Evolutionary conservation across 352 stramenopile species (phyloP).

Genomic region (Globisporangium lucens): DNA sequence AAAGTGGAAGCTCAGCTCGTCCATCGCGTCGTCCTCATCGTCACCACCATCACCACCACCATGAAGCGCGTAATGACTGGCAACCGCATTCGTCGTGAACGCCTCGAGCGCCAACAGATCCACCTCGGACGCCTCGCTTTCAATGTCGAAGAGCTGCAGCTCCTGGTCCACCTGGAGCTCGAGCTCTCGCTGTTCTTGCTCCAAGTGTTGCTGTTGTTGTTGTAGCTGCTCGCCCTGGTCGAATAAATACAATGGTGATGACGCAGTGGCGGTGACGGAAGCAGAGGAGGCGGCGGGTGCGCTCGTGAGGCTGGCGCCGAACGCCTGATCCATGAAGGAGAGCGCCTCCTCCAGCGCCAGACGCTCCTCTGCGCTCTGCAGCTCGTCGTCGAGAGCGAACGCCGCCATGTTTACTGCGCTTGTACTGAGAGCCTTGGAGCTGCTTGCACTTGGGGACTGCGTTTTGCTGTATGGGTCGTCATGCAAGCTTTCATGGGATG

Average conservation of each 20-base stretch:
- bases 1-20: slow-evolving; percentile 4
- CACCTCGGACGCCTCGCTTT: neutral
- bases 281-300: neutral
- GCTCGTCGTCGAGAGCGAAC: slow-evolving; percentile 7
- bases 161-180: neutral
- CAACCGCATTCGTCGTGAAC: neutral
- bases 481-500: neutral
- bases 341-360: slow-evolving; percentile 12
- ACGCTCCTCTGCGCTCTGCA: slow-evolving; percentile 6
- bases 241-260: neutral
- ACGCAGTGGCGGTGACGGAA: neutral
- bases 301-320: slow-evolving; percentile 10
- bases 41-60: neutral
- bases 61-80: neutral
- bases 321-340: slow-evolving; percentile 4
- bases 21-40: neutral
- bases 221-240: neutral
- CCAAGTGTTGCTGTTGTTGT: neutral
- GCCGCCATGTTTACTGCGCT: neutral
- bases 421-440: too few relatives aligned
- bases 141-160: slow-evolving; percentile 3
- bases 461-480: neutral
- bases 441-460: neutral
- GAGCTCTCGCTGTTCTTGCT: neutral
- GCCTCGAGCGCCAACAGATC: slow-evolving; percentile 1